A percentile compares a stretch with the other conserved stretches of the same genome.
These are phyloP conservation scores for Suhomyces canberraensis DNA, from an alignment of 805 yeast genomes.

Conservation along the genomic window DNA sequence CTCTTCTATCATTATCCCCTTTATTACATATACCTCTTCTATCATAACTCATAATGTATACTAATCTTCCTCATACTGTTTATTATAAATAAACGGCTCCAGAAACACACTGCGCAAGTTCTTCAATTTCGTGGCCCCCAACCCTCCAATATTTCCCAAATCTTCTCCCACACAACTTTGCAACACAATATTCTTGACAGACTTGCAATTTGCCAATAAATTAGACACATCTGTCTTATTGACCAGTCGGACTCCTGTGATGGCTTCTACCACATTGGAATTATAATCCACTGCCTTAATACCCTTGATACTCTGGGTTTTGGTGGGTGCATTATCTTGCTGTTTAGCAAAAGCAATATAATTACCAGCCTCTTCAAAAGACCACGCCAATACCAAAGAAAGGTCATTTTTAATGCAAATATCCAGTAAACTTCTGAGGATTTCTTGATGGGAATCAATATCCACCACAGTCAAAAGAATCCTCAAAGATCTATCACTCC, in stretches of 20 bases:
- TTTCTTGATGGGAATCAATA: slow-evolving; percentile 53
- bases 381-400: slow-evolving; percentile 50
- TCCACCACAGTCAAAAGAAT: slow-evolving; percentile 63
- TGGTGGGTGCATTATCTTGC: slow-evolving; percentile 31
- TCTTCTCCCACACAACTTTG: slow-evolving; percentile 20
- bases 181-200: slow-evolving; percentile 38
- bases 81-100: slow-evolving; percentile 51
- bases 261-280: slow-evolving; percentile 41
- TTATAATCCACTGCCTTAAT: slow-evolving; percentile 41
- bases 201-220: slow-evolving; percentile 47
- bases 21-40: no score
- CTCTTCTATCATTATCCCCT: no score
- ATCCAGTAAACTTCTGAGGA: slow-evolving; percentile 44
- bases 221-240: slow-evolving; percentile 56
- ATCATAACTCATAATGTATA: no score
- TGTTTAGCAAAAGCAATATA: slow-evolving; percentile 38
- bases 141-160: slow-evolving; percentile 40
- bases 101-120: slow-evolving; percentile 39
- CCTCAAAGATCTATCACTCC: slow-evolving; percentile 44
- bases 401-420: slow-evolving; percentile 49
- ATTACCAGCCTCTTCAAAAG: slow-evolving; percentile 48
- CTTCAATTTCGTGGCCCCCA: slow-evolving; percentile 46
- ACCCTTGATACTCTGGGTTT: slow-evolving; percentile 39
- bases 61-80: slow-evolving; percentile 11
- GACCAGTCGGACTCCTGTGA: slow-evolving; percentile 45